phyloP scores from a whole-genome alignment of 495 filamentous ascomycete species.

The Trichoderma parareesei region DNA sequence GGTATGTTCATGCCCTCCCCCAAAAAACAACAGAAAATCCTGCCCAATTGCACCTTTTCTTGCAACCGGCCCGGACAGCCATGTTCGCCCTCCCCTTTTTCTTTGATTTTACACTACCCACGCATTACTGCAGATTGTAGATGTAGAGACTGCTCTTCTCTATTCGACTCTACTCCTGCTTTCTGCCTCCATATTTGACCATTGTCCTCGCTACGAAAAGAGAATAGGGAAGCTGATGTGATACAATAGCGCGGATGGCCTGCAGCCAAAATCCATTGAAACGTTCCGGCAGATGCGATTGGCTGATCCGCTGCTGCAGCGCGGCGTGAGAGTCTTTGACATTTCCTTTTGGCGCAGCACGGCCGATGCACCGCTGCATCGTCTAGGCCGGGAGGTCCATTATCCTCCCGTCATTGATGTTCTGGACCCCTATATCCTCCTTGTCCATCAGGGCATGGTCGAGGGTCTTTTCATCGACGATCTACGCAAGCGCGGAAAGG shows the following conservation, averaged over 20 bases:
- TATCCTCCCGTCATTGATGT: slow-evolving; percentile 55
- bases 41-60: background rate
- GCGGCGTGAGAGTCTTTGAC: slow-evolving; percentile 59
- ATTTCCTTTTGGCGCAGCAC: slow-evolving; percentile 67
- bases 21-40: too few species aligned
- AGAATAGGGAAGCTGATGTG: background rate
- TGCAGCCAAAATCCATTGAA: slow-evolving; percentile 51
- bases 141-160: background rate
- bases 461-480: slow-evolving; percentile 61
- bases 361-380: slow-evolving; percentile 40
- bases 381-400: slow-evolving; percentile 43
- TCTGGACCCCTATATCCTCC: slow-evolving; percentile 60
- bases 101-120: background rate
- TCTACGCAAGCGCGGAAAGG: slow-evolving; percentile 46
- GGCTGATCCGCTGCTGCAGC: slow-evolving; percentile 52
- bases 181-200: background rate
- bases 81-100: background rate
- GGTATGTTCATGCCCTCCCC: slow-evolving; percentile 20
- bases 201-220: background rate
- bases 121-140: too few species aligned
- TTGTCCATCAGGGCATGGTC: slow-evolving; percentile 69
- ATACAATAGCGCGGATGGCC: slow-evolving; percentile 48
- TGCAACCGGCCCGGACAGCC: background rate
- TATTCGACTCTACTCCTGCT: background rate
- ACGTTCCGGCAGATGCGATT: slow-evolving; percentile 53